A percentile compares a stretch with the other conserved stretches of the same genome.
phyloP scores from a whole-genome alignment of 371 early-diverging fungal species.

The Chytridium lagenaria region DNA sequence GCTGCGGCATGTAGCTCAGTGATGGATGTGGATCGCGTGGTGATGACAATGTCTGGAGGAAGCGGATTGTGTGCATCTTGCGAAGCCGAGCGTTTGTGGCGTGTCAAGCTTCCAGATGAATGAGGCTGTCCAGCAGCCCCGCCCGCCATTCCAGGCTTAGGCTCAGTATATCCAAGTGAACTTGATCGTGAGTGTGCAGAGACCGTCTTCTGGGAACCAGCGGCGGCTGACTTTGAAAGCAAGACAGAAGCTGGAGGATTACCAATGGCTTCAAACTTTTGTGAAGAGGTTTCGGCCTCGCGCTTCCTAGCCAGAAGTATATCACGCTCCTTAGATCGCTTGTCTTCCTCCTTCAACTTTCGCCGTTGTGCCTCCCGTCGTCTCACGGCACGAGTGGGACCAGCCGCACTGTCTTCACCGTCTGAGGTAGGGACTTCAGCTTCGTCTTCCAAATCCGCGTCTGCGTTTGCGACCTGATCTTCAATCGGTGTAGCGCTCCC shows the following conservation, averaged over 20 bases:
- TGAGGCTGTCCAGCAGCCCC: neutral
- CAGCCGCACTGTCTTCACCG: neutral
- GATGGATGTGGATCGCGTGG: neutral
- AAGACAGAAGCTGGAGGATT: neutral
- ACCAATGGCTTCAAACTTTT: neutral
- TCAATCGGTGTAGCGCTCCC: too few relatives aligned
- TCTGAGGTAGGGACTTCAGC: neutral
- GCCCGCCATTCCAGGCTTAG: neutral
- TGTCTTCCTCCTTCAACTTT: slow-evolving; percentile 1
- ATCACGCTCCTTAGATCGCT: slow-evolving; percentile 8
- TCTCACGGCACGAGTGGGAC: neutral
- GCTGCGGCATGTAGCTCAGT: slow-evolving; percentile 2
- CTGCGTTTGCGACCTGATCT: neutral
- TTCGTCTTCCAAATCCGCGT: neutral
- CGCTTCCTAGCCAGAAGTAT: neutral
- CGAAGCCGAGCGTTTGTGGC: neutral
- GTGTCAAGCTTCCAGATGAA: neutral
- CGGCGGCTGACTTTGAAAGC: neutral
- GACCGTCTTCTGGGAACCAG: slow-evolving; percentile 6
- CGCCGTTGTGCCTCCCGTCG: slow-evolving; percentile 1
- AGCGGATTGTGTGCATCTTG: neutral
- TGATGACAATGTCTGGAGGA: slow-evolving; percentile 13
- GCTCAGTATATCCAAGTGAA: slow-evolving; percentile 9
- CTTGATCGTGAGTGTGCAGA: slow-evolving; percentile 7
- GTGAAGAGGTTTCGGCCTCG: neutral